Evolutionary conservation across 148 eudicot species (phyloP).

Genomic region (Gaultheria prostrata): DNA sequence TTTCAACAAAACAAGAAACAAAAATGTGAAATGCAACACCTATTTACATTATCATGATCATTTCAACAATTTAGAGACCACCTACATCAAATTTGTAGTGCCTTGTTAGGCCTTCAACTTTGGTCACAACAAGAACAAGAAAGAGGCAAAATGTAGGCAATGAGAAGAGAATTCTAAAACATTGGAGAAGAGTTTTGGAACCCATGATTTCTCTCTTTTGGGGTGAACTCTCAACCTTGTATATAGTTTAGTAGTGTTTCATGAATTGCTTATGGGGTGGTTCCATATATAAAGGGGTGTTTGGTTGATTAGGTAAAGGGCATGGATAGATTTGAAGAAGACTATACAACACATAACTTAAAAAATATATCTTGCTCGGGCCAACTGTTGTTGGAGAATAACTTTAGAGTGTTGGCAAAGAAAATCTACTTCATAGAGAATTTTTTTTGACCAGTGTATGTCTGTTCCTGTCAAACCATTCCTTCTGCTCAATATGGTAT

Average conservation of each 20-base stretch:
- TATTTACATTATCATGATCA: background rate
- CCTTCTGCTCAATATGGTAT: background rate
- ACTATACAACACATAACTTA: constrained; percentile 1
- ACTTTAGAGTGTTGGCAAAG: constrained; percentile 51
- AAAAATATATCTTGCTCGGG: constrained; percentile 17
- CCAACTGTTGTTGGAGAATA: constrained; percentile 30
- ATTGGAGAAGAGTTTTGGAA: background rate
- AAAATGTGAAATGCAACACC: background rate
- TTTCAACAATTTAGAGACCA: background rate
- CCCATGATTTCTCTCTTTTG: background rate
- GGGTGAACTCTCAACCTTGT: background rate
- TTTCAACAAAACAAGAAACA: background rate
- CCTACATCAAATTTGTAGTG: constrained; percentile 39
- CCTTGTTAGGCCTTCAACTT: constrained; percentile 20
- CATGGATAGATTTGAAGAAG: background rate
- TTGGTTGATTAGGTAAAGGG: constrained; percentile 36
- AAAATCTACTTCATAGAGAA: constrained; percentile 4
- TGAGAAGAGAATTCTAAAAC: background rate
- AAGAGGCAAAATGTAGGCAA: constrained; percentile 9
- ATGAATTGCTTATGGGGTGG: background rate
- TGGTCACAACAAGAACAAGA: constrained; percentile 6
- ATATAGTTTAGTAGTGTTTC: constrained; percentile 11
- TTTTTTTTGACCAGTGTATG: background rate
- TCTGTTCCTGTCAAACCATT: background rate
- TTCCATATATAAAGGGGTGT: constrained; percentile 22